Evolutionary conservation across 495 filamentous ascomycete species (phyloP), one percentile per base, ranked within the genome.

Genomic region (Trichocladium antarcticum): DNA sequence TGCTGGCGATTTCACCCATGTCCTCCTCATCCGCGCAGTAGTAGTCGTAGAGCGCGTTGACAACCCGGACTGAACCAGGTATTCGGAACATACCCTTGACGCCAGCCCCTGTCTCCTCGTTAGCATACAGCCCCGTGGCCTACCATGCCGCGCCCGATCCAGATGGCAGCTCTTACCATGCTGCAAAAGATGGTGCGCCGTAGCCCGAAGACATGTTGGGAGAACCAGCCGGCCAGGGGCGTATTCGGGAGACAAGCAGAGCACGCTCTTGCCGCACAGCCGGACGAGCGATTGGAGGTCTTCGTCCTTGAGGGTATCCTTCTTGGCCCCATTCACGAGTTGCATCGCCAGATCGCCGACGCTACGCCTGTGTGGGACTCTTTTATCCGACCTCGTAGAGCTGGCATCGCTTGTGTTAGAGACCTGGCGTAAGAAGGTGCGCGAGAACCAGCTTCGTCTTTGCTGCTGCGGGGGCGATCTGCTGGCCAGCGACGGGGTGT

Each of bases 171-270:
- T 6, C 77, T 58, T 63, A 88, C 85, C 80, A 66, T 84, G 71
- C 55, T 75, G 74, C 9, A 78, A 68, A 29, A 92, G 66, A 63
- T 80, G 83, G 40, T 76, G 74, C 32, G 78, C 76, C 7, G 80
- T 81, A 11, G 83, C 84, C 31, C 84, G 82, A 46, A 90, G 77
- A 56, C 84, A 88, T 5, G 82, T 83, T 6, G 86, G 86, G 10
- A 92, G 67, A 15, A 76, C 67, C 44, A 88, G 67, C 19, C 76
- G 74, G 4, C 72, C 69, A 7, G 85, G 77, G 14, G 81, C 72
- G 57, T 86, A 80, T 38, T 83, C 79, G 0, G 64, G 55, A 0
- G 83, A 83, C n/a, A 89, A 69, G 28, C 74, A 75, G 31, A 92
- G 65, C 34, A 77, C 68, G 58, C 80, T 81, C 60, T 81, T 77